A percentile compares a stretch with the other conserved stretches of the same genome.
Conservation (phyloP, 2,329 filamentous ascomycete species). For the Fusarium sp. region DNA sequence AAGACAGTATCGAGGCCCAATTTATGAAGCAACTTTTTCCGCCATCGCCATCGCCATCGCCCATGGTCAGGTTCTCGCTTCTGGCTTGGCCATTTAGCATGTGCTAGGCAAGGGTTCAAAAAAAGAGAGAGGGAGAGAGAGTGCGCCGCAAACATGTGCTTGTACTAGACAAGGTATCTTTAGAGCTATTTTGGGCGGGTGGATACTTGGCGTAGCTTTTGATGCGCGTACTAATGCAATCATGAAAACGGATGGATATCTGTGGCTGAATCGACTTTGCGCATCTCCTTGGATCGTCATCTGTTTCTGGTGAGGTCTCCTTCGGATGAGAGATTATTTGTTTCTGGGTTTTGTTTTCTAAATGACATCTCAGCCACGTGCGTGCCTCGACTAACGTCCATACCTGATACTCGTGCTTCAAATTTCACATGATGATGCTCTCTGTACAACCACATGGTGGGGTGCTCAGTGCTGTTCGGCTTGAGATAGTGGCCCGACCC, state of each 20-base stretch:
- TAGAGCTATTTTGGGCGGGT: conserved; percentile 38
- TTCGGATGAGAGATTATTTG: conserved; percentile 6
- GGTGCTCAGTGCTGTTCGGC: too few species aligned
- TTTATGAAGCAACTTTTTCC: conserved; percentile 19
- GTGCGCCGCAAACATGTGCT: conserved; percentile 36
- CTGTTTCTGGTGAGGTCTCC: conserved; percentile 33
- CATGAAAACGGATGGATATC: too few species aligned
- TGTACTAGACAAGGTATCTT: conserved; percentile 39
- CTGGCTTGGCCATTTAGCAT: conserved; percentile 33
- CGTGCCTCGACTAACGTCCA: not conserved
- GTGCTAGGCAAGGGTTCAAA: conserved; percentile 20
- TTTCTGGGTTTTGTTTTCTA: not conserved
- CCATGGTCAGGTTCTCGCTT: conserved; percentile 10
- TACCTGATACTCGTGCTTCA: not conserved
- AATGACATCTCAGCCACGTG: conserved; percentile 10
- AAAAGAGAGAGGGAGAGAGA: not conserved
- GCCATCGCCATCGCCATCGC: conserved; percentile 27
- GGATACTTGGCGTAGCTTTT: conserved; percentile 33
- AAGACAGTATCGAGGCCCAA: conserved; percentile 8
- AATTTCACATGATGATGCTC: not conserved
- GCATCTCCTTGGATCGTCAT: conserved; percentile 14
- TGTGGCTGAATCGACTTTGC: conserved; percentile 5
- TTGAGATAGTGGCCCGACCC: conserved; percentile 27
- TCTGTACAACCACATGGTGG: not conserved
- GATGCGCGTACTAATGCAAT: too few species aligned